Base-by-base conservation (phyloP, 2,329 filamentous ascomycete genomes). In the Paecilomyces sp. region DNA sequence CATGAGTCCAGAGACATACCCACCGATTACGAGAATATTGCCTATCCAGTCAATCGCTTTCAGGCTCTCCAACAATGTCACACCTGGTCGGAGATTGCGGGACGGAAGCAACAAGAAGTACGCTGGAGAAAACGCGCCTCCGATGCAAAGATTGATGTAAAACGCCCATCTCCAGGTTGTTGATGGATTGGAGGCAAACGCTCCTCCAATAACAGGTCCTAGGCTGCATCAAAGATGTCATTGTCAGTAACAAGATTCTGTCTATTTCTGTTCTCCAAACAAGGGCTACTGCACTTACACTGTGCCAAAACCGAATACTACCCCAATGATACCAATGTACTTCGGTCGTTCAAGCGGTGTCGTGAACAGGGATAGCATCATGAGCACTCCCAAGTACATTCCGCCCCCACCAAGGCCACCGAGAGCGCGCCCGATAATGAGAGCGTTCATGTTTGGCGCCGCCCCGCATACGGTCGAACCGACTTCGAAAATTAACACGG, bases 91-190 rank as follows among this genome's bases (percentile, higher is more conserved):
- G 68, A 64, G 41, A 41, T 63, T 30, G 50, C 64, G 54, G 12
- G 60, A 62, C 59, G 66, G 74, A 0, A 83, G 72, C 12, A 78
- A 63, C 60, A 80, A 76, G 30, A 83, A 22, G 22, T 77, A 73
- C 22, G 77, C 72, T 1, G 80, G 76, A 3, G 74, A 66, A 22
- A 74, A 69, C 15, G 76, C 64, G 15, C 73, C 82, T 1, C 79
- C 73, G 55, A 80, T 68, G 33, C 75, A 65, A 0, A 85, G 72
- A 64, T 85, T 85, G 69, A 85, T 79, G 64, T 86, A 86, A 65
- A 82, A 81, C 2, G 71, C 76, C 69, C 68, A 72, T 62, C 65
- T 57, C 70, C 70, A 72, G 5, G 63, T 68, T 11, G 67, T 72
- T 9, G 59, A 53, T 33, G 60, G 65, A 28, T 68, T 64, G 25